Evolutionary conservation across 2,329 filamentous ascomycete species (phyloP), one percentile per base, ranked within the genome.

Genomic region (Trichoderma gracile): DNA sequence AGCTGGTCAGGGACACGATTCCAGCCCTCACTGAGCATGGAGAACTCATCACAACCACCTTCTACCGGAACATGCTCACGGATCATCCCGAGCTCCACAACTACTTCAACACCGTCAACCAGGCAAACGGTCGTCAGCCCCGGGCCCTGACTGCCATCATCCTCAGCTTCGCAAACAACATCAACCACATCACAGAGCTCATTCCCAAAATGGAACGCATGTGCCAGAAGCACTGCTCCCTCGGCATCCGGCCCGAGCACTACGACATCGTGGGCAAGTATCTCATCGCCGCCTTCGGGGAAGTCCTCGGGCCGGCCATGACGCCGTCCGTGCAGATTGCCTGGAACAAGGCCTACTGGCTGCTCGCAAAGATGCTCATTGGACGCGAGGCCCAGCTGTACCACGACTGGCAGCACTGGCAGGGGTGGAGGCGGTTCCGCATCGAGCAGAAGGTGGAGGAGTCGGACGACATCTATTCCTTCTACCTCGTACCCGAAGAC

Each of bases 341-440:
- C 9, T 93, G 90, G 90, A 82, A 77, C 6, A 84, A 85, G 58
- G 90, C 90, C 1, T 93, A 92, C 77, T 87, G 84, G 83, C 82
- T 91, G 70, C 83, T 93, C 25, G 89, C 90, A 27, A 83, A 88
- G 73, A 84, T 92, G 78, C 84, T 92, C 78, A 91, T 90, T 69
- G 81, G 79, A 21, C 82, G 86, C 57, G 90, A 92, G 73, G 79
- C 78, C 5, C 79, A 85, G 65, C 77, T 92, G 53, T 91, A 91
- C 76, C 77, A 81, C 42, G 78, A 83, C 38, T 85, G 85, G 57
- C 78, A 81, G n/a, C 77, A 78, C 42, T 92, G 90, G 90, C 81
- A 79, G 17, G 81, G 83, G 55, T 92, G 88, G 86, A 82, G 87
- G 27, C 81, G 86, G 25, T 91, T 93, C 77, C 83, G 79, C 58